These are phyloP conservation scores for Leishmania guyanensis DNA, from an alignment of 208 protist species.

Conservation along the genomic window DNA sequence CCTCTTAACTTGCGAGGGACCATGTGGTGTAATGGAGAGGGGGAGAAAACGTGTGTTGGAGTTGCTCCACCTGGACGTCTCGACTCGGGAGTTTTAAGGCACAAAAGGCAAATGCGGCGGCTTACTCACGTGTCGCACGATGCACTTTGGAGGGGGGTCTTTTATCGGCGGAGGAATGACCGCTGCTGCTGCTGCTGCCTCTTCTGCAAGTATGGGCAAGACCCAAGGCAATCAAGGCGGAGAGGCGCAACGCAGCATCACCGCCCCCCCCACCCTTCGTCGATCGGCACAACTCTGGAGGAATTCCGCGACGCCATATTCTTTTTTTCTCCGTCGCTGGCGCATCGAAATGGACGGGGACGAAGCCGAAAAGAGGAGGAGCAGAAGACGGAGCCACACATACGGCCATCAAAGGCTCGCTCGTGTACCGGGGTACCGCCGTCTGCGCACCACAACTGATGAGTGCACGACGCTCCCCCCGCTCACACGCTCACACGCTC, in stretches of 20 bases:
- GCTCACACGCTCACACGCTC: constrained; percentile 11
- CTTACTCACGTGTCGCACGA: no score
- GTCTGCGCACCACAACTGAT: not conserved
- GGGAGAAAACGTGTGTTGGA: not conserved
- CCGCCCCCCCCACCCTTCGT: not conserved
- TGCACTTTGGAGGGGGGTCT: not conserved
- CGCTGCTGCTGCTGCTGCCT: not conserved
- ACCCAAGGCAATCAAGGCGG: not conserved
- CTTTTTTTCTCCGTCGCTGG: not conserved
- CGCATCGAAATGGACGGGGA: not conserved
- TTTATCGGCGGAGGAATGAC: not conserved
- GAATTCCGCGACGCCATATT: not conserved
- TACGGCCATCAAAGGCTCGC: not conserved
- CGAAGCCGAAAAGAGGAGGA: not conserved
- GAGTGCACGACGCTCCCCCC: not conserved
- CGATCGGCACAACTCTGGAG: not conserved
- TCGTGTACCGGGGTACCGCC: not conserved
- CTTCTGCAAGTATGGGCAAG: not conserved
- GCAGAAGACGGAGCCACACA: not conserved
- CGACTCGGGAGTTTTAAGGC: not conserved
- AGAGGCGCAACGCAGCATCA: constrained; percentile 1
- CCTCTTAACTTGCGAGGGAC: not conserved
- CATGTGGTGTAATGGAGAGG: not conserved
- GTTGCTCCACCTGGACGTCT: not conserved
- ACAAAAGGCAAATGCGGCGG: not conserved